These are phyloP conservation scores for Pseudofabraea citricarpa DNA, from an alignment of 2,329 filamentous ascomycete species.

Conservation along the genomic window DNA sequence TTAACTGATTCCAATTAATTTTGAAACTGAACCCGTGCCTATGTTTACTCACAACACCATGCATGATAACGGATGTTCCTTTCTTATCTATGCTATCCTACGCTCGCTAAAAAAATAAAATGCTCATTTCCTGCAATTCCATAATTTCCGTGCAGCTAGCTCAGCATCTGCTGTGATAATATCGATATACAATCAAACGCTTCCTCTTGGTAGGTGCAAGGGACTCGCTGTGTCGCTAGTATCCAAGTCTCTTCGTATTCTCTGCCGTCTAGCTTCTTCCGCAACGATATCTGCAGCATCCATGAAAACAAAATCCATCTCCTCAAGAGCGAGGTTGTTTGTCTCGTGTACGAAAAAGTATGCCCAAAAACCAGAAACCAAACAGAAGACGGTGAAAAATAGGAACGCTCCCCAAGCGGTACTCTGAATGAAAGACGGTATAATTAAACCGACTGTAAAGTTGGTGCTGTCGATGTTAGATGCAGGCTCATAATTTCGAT, in stretches of 20 bases:
- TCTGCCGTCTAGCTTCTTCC: background rate
- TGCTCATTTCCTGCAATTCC: too few relatives aligned
- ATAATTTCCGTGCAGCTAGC: too few relatives aligned
- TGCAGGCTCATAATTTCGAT: too few relatives aligned
- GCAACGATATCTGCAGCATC: background rate
- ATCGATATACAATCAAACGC: too few relatives aligned
- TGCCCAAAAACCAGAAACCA: constrained; percentile 43
- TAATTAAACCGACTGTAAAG: constrained; percentile 46
- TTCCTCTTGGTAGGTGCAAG: too few relatives aligned
- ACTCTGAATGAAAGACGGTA: constrained; percentile 56
- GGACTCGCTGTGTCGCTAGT: background rate
- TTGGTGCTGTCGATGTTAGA: background rate
- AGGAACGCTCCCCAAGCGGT: constrained; percentile 53
- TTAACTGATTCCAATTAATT: too few relatives aligned
- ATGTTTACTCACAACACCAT: too few relatives aligned
- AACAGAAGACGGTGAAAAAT: constrained; percentile 49
- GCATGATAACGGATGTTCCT: too few relatives aligned
- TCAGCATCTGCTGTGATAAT: too few relatives aligned
- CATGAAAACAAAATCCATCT: constrained; percentile 41
- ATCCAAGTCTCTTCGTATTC: background rate
- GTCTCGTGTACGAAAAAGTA: constrained; percentile 54
- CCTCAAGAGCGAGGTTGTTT: constrained; percentile 40
- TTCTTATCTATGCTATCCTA: too few relatives aligned
- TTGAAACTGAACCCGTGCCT: too few relatives aligned
- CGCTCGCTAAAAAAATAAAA: too few relatives aligned